Evolutionary conservation across 805 yeast genomes (phyloP).

Genomic region (Danielia oregonensis): DNA sequence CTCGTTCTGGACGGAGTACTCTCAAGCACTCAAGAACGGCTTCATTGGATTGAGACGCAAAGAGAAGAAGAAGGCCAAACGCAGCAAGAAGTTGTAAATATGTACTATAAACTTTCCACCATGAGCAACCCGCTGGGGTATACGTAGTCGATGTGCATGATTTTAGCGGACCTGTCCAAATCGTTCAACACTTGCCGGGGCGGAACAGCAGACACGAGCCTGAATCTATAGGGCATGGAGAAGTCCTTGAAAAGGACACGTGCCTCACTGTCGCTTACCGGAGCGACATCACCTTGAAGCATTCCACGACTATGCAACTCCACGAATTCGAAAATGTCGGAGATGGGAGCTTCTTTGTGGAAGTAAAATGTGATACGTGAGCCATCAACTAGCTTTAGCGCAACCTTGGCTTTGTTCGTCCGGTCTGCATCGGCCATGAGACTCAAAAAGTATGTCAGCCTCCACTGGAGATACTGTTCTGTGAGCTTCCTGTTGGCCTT

Average conservation of each 20-base stretch:
- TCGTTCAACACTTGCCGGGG: slow-evolving; percentile 33
- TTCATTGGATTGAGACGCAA: slow-evolving; percentile 76
- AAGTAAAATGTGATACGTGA: slow-evolving; percentile 43
- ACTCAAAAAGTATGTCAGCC: slow-evolving; percentile 27
- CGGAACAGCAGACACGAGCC: slow-evolving; percentile 35
- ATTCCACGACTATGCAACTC: slow-evolving; percentile 41
- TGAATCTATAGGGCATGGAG: slow-evolving; percentile 26
- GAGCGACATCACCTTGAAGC: slow-evolving; percentile 18
- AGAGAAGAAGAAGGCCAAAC: slow-evolving; percentile 70
- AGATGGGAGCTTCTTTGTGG: slow-evolving; percentile 26
- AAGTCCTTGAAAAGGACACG: slow-evolving; percentile 21
- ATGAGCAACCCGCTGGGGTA: slow-evolving; percentile 51
- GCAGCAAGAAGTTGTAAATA: slow-evolving; percentile 21
- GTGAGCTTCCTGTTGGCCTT: slow-evolving; percentile 28
- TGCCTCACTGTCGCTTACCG: slow-evolving; percentile 21
- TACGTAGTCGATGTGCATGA: slow-evolving; percentile 58
- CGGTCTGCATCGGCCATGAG: slow-evolving; percentile 10
- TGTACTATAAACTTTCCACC: slow-evolving; percentile 42
- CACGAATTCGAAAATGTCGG: slow-evolving; percentile 32
- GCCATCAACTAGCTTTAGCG: slow-evolving; percentile 65
- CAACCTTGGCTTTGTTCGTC: slow-evolving; percentile 51
- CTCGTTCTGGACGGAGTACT: slow-evolving; percentile 73
- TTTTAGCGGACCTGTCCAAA: slow-evolving; percentile 27
- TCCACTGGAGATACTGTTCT: slow-evolving; percentile 34
- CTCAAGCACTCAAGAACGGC: slow-evolving; percentile 65